phyloP scores from a whole-genome alignment of 495 filamentous ascomycete species.

The Xylaria sp. region DNA sequence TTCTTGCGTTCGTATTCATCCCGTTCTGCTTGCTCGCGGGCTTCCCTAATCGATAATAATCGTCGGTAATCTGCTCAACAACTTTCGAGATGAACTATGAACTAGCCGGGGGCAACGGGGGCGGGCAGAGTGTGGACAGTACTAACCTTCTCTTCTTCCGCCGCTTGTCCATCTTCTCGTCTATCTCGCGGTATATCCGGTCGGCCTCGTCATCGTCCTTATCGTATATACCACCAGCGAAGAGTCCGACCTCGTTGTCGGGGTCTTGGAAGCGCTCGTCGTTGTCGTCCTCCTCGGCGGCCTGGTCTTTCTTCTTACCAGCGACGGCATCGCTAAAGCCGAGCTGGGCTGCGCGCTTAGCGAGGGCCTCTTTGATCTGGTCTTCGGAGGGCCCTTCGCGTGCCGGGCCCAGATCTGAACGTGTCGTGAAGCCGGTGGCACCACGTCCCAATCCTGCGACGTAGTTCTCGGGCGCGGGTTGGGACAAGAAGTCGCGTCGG shows the following conservation, averaged over 20 bases:
- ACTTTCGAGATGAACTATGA: constrained; percentile 75
- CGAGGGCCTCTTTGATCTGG: constrained; percentile 96
- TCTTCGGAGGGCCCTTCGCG: constrained; percentile 97
- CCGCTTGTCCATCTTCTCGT: constrained; percentile 93
- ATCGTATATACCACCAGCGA: constrained; percentile 92
- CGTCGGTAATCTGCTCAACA: constrained; percentile 88
- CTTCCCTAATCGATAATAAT: constrained; percentile 78
- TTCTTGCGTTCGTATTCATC: constrained; percentile 96
- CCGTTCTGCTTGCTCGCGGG: constrained; percentile 86
- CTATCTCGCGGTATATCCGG: constrained; percentile 90
- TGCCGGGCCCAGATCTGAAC: constrained; percentile 94
- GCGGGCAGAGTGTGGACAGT: constrained; percentile 9
- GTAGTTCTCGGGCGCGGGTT: constrained; percentile 95
- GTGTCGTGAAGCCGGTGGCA: constrained; percentile 96
- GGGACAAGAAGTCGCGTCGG: constrained; percentile 89
- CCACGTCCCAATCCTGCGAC: constrained; percentile 97
- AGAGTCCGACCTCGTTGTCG: constrained; percentile 95
- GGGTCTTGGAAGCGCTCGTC: constrained; percentile 92
- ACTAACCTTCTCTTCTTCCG: constrained; percentile 91
- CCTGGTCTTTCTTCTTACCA: constrained; percentile 66
- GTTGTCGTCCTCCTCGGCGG: constrained; percentile 70
- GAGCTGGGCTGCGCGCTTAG: constrained; percentile 84
- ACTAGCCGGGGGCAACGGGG: constrained; percentile 43
- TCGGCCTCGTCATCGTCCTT: constrained; percentile 98
- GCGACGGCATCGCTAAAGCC: constrained; percentile 78